These are phyloP conservation scores for Danielia reshetovae DNA, from an alignment of 805 yeast species.

Conservation along the genomic window DNA sequence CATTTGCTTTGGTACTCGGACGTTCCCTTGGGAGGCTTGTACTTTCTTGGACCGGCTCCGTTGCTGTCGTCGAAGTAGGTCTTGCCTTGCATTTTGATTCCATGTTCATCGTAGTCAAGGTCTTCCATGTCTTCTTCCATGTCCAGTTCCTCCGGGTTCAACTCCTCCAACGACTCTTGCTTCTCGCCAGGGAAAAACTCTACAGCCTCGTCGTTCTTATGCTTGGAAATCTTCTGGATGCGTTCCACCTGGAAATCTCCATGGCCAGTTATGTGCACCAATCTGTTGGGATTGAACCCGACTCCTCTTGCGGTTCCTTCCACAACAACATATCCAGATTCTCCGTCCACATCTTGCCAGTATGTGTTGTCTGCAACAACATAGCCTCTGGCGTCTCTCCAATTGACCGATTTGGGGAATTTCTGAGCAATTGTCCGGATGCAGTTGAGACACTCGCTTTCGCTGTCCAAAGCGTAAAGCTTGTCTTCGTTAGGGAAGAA, in stretches of 20 bases:
- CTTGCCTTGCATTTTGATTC: constrained; percentile 57
- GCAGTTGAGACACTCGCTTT: constrained; percentile 68
- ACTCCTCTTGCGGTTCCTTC: constrained; percentile 86
- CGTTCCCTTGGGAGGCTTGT: constrained; percentile 61
- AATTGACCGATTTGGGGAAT: constrained; percentile 76
- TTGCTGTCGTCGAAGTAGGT: constrained; percentile 38
- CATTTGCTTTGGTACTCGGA: constrained; percentile 76
- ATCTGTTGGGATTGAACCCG: constrained; percentile 73
- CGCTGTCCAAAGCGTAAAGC: constrained; percentile 63
- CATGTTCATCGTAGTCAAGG: constrained; percentile 26
- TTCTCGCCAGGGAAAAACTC: constrained; percentile 29
- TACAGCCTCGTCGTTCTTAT: constrained; percentile 21
- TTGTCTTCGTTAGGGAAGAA: constrained; percentile 67
- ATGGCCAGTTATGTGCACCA: constrained; percentile 81
- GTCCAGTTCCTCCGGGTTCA: constrained; percentile 51
- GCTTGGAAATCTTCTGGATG: constrained; percentile 48
- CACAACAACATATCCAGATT: constrained; percentile 48
- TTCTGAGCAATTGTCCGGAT: constrained; percentile 78
- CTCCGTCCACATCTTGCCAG: constrained; percentile 27
- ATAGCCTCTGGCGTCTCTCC: constrained; percentile 95
- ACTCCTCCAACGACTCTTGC: constrained; percentile 58
- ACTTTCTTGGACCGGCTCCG: constrained; percentile 20
- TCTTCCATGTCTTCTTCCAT: constrained; percentile 37
- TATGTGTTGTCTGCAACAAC: constrained; percentile 65
- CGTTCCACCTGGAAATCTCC: constrained; percentile 82